Base-by-base conservation (phyloP, 108 stramenopile species). In the Nitzschia sp. region DNA sequence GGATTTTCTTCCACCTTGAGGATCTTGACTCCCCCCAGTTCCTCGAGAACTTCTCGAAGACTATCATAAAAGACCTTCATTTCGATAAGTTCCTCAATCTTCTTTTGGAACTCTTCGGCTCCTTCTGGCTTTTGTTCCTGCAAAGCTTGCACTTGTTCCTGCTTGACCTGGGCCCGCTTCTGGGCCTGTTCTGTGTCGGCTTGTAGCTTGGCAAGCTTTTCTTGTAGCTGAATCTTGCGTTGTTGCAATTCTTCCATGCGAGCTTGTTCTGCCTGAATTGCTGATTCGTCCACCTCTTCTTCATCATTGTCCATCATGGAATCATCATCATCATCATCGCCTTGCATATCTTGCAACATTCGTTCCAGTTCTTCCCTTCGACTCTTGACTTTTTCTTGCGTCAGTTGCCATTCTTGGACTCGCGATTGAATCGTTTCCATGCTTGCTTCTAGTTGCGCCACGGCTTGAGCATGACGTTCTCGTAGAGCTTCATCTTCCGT, bases 1-100 rank as follows among this genome's bases (percentile, higher is more conserved):
- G 47, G n/a, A 24, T 65, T 64, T 67, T 77, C 68, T 31, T 64
- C 59, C 25, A 69, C 76, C n/a, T 65, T 35, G 48, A 83, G 51
- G 33, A 88, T 85, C 64, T 78, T 81, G 46, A 88, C 66, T 29
- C 87, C 84, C 4, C 87, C 82, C 18, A 88, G 59, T 71, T 85
- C 87, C 51, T 88, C 84, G 72, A 83, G 75, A 24, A 85, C 67
- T 64, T 85, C 77, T 30, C 82, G 46, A 32, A 85, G 76, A 8
- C 79, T 78, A 45, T 81, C 64, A 56, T 88, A 88, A 48, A 75
- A 88, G 0, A 72, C 70, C 24, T 59, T 54, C 66, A 83, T 82
- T 57, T 83, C 70, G 28, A 70, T 62, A 42, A 85, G 62, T 47
- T 88, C 82, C 2, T 63, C 27, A n/a, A 68, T 66, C 68, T 76